These are phyloP conservation scores for Stropharia rugosoannulata DNA, from an alignment of 768 basidiomycete species.

Conservation along the genomic window DNA sequence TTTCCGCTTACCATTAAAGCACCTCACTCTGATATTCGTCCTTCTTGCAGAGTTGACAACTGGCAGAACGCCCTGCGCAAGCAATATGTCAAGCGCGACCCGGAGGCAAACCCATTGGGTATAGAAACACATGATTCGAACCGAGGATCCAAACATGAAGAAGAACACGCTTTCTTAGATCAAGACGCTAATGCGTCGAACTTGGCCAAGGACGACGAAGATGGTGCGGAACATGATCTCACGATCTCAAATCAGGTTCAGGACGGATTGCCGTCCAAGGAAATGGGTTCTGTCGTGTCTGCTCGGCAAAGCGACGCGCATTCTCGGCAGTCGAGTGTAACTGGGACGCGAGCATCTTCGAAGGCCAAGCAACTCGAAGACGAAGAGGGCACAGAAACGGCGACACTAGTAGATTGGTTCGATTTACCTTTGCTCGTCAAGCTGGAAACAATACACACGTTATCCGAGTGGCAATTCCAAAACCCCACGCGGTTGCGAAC, in stretches of 20 bases:
- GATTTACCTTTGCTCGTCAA: conserved; percentile 69
- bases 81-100: conserved; percentile 75
- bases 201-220: background rate
- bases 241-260: background rate
- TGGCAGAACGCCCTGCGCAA: conserved; percentile 79
- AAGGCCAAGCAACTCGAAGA: background rate
- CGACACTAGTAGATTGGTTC: conserved; percentile 61
- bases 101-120: conserved; percentile 71
- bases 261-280: background rate
- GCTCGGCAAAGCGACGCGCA: background rate
- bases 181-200: background rate
- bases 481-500: conserved; percentile 67
- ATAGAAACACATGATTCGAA: conserved; percentile 40
- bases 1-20: conserved; percentile 7
- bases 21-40: conserved; percentile 16
- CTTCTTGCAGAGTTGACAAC: conserved; percentile 54
- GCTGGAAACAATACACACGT: conserved; percentile 69
- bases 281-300: background rate
- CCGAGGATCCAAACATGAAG: conserved; percentile 9
- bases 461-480: conserved; percentile 88
- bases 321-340: conserved; percentile 15
- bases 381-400: conserved; percentile 21
- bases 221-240: background rate
- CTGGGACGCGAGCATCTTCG: conserved; percentile 10
- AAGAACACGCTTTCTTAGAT: conserved; percentile 1